phyloP scores from a whole-genome alignment of 208 protist species.

The Leptomonas pyrrhocoris region DNA sequence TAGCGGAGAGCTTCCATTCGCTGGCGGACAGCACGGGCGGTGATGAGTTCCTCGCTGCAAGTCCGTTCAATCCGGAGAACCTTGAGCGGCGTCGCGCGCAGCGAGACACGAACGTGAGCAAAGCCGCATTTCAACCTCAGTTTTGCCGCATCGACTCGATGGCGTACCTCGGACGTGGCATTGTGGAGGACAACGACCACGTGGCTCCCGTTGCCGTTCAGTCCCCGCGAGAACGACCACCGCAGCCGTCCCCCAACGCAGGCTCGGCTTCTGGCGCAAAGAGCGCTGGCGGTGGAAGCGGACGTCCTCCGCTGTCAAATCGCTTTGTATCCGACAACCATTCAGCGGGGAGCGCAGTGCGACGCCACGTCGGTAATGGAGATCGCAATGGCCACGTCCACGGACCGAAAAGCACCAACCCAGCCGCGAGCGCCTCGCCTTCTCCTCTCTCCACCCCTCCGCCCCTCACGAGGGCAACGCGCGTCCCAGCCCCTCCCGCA shows the following conservation, averaged over 20 bases:
- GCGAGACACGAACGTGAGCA: neutral
- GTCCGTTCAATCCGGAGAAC: slow-evolving; percentile 17
- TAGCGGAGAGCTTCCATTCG: slow-evolving; percentile 15
- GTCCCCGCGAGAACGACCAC: neutral
- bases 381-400: neutral
- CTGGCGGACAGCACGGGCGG: slow-evolving; percentile 23
- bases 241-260: neutral
- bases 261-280: neutral
- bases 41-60: slow-evolving; percentile 20
- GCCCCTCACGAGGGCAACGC: no score
- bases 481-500: neutral
- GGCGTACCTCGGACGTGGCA: slow-evolving; percentile 19
- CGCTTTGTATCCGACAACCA: neutral
- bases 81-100: neutral
- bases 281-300: neutral
- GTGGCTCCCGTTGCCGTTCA: neutral
- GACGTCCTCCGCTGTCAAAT: neutral
- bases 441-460: no score
- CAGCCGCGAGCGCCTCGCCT: neutral
- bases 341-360: neutral
- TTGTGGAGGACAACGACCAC: slow-evolving; percentile 24
- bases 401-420: neutral
- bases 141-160: slow-evolving; percentile 30
- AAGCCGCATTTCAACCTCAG: slow-evolving; percentile 5
- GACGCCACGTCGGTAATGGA: neutral